Base-by-base conservation (phyloP, 2,329 filamentous ascomycete genomes). In the Stagonosporopsis vannaccii region DNA sequence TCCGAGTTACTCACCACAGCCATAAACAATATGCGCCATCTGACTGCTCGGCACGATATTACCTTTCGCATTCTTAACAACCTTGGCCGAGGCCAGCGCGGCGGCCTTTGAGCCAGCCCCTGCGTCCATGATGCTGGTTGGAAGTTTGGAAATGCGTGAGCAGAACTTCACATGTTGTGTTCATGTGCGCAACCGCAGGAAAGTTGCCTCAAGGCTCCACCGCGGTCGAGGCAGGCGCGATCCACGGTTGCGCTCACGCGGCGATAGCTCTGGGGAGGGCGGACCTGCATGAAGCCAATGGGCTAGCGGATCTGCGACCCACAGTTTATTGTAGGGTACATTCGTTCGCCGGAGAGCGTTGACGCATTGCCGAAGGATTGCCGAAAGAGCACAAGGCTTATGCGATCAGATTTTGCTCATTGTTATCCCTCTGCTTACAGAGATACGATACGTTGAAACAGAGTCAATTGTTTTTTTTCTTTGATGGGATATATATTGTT, bases 11-110 rank as follows among this genome's bases (percentile, higher is more conserved):
- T 52, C 63, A 79, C 78, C 73, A 58, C 78, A 80, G 55, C 78
- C 78, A 59, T 76, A 79, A 13, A 70, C 72, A 17, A 78, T 77
- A 57, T 77, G 73, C 17, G 74, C 72, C 56, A 78, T 72, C 61
- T 76, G 72, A 60, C 71, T 76, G 45, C 67, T 73, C 2, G 72
- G 73, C 20, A 76, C 68, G 22, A 76, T 71, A 20, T 74, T 72
- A 53, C 73, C 73, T 60, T 77, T 77, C n/a, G 71, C 66, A 65
- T 76, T 77, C 69, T 79, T 80, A 17, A 72, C 62, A 37, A 80
- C 67, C 66, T 80, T 80, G 57, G 79, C 78, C 59, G 77, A 76
- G 51, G 77, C 73, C 57, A 77, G 68, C 58, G 67, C 62, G 61
- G 63, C 71, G 57, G 75, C 70, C 56, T 78, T 78, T n/a, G 77